Evolutionary conservation across 2,329 filamentous ascomycete genomes (phyloP), one percentile per base, ranked within the genome.

Genomic region (Epichloe brachyelytri): DNA sequence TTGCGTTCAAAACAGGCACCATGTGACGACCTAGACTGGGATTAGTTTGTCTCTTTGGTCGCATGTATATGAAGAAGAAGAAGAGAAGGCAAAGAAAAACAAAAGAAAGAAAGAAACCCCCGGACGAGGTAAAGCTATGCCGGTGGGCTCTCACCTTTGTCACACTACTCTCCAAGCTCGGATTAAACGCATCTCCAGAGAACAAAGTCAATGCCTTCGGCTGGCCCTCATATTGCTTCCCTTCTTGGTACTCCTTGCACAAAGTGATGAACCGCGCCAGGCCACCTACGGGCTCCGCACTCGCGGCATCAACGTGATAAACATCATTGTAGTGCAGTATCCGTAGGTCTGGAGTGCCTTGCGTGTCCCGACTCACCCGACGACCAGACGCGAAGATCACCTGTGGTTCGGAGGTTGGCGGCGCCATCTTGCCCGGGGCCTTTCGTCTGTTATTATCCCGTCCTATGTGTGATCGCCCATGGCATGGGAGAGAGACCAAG

Each of bases 281-380:
- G 17, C 90, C 90, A 30, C 90, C 90, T 2, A 89, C 81, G 1
- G 90, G 90, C 62, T 95, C 88, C 15, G 85, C 80, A 26, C 86
- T 89, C 2, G 75, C 74, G 2, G 69, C 63, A 58, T 95, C 88
- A 50, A 95, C 79, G 60, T 95, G 90, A 66, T 95, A 95, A 54
- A 95, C 89, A 68, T 96, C 89, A 67, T 95, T 95, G 74, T 85
- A 95, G 70, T 95, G 90, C 34, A 95, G 65, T 51, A 95, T 68
- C n/a, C 89, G 82, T 48, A 95, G 70, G 63, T 88, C 85, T 43
- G 88, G 86, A 14, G 51, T 53, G 15, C 51, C 14, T 40, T 26
- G 39, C 26, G 41, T 44, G 33, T 33, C 52, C 47, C 20, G 50
- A 36, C 30, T 43, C 22, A 46, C 48, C 11, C 58, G 54, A n/a